These are phyloP conservation scores for Camellia oleifera DNA, from an alignment of 179 eudicot species.

Conservation along the genomic window DNA sequence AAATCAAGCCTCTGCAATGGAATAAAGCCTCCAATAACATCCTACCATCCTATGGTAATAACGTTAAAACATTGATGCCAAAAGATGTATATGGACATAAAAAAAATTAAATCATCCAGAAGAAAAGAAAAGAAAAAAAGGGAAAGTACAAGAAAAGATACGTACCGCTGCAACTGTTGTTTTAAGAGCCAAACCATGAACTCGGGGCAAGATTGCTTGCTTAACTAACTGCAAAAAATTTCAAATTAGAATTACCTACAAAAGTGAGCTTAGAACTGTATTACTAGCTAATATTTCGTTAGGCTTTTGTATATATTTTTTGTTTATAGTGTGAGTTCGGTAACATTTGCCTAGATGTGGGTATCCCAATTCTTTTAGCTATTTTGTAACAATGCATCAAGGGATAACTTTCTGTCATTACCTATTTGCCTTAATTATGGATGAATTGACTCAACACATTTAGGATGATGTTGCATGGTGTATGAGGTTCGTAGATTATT, in stretches of 20 bases:
- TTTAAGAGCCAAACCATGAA: slow-evolving; percentile 90
- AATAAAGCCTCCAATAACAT: background rate
- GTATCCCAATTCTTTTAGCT: background rate
- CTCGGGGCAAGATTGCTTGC: slow-evolving; percentile 81
- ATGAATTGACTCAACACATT: too few species aligned
- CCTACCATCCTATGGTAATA: background rate
- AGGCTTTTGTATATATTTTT: background rate
- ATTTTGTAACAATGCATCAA: background rate
- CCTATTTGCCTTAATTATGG: too few species aligned
- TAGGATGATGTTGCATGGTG: too few species aligned
- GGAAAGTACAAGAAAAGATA: slow-evolving; percentile 11
- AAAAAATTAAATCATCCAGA: background rate
- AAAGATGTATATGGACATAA: background rate
- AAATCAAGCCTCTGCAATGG: background rate
- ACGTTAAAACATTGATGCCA: background rate
- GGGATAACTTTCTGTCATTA: too few species aligned
- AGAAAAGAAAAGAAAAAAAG: background rate
- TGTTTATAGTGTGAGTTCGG: background rate
- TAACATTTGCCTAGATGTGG: background rate
- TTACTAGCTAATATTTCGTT: background rate
- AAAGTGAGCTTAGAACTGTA: background rate
- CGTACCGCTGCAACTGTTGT: slow-evolving; percentile 98
- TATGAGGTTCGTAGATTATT: too few species aligned
- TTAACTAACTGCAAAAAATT: slow-evolving; percentile 65
- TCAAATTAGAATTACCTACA: slow-evolving; percentile 5